Evolutionary conservation across 208 protist species (phyloP).

Genomic region (Crithidia thermophila): DNA sequence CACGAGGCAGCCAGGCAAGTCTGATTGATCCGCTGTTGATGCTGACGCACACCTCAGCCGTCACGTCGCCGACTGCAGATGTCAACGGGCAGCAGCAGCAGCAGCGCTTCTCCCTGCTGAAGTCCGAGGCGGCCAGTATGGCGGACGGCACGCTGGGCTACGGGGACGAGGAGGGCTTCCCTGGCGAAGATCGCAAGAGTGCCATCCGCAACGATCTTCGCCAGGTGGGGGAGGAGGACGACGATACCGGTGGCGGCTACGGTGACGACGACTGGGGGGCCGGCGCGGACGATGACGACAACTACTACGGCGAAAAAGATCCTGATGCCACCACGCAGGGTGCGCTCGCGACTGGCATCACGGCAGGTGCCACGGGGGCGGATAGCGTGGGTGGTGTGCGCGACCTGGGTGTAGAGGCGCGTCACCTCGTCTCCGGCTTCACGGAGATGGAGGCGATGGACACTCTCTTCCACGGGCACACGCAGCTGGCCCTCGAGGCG

Average conservation of each 20-base stretch:
- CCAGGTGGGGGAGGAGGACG: background rate
- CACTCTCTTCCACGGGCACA: slow-evolving; percentile 37
- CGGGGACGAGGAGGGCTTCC: background rate
- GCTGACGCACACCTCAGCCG: slow-evolving; percentile 35
- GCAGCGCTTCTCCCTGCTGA: background rate
- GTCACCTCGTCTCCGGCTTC: slow-evolving; percentile 62
- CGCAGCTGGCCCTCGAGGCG: slow-evolving; percentile 77
- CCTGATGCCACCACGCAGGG: background rate
- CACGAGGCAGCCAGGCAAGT: slow-evolving; percentile 1
- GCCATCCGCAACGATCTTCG: too few species aligned
- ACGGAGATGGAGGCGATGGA: slow-evolving; percentile 73
- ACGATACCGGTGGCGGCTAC: background rate
- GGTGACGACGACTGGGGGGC: slow-evolving; percentile 14
- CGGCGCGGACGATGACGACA: slow-evolving; percentile 11
- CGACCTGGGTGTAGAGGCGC: slow-evolving; percentile 42
- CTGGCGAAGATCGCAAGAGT: background rate
- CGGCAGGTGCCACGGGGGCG: slow-evolving; percentile 16
- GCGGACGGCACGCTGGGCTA: background rate
- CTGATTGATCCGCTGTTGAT: slow-evolving; percentile 53
- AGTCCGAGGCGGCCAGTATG: background rate
- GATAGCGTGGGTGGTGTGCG: slow-evolving; percentile 19
- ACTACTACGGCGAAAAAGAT: slow-evolving; percentile 21
- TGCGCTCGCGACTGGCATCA: slow-evolving; percentile 2
- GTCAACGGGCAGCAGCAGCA: background rate
- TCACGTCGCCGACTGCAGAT: background rate